Base-by-base conservation (phyloP, 495 filamentous ascomycete genomes). In the Neurospora sp. region DNA sequence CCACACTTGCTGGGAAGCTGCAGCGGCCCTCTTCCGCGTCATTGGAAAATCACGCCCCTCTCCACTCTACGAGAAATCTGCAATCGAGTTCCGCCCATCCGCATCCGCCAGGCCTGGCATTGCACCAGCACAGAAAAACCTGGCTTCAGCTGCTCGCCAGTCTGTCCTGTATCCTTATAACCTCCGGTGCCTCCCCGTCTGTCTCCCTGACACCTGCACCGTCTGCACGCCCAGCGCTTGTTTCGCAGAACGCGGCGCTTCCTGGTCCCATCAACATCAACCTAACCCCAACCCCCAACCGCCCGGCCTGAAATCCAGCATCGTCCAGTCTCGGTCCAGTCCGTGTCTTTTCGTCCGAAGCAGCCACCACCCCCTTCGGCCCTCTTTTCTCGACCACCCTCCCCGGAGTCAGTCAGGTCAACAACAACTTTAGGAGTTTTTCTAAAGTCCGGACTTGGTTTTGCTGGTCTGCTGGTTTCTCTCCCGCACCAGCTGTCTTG, bases 21-120 rank as follows among this genome's bases (percentile, higher is more conserved):
- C 54, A 35, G 54, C 54, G 54, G 54, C 38, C 74, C 73, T 72
- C 73, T 78, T 76, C 75, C 77, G 76, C 76, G 75, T 77, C 73
- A 74, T 76, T 75, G 73, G 77, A 81, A 79, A 79, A 79, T 75
- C 77, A 77, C 78, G 75, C 79, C 77, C 75, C 75, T 78, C 79
- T 75, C 79, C 77, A 76, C 78, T 59, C 72, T 44, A 72, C 44
- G 74, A 79, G 74, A 76, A 76, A 71, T 76, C 76, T 79, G 74
- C 76, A 76, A 72, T 76, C 62, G 54, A 62, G 54, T 62, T 35
- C 54, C 27, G 54, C 54, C 54, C 54, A 62, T 62, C 54, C 54
- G 54, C 54, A 62, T 62, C 54, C 54, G 54, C 54, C 54, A 35
- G 54, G 54, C 54, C 54, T 62, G 54, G 54, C 54, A 62, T 62